A percentile compares a stretch with the other conserved stretches of the same genome.
These are phyloP conservation scores for Chalciporus chontae DNA, from an alignment of 768 basidiomycete genomes.

Conservation along the genomic window DNA sequence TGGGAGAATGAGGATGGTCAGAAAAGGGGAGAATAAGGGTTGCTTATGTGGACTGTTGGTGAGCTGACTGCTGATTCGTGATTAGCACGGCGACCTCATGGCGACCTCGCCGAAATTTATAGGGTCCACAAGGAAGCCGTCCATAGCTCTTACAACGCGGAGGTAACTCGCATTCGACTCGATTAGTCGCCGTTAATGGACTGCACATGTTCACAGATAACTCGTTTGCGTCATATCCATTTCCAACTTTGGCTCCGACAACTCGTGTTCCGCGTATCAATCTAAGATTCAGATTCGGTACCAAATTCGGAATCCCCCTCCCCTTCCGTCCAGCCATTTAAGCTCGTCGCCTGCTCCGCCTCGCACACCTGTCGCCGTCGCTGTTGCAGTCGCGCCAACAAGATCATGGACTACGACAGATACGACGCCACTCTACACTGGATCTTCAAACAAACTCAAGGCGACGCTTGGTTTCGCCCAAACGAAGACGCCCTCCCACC, in stretches of 20 bases:
- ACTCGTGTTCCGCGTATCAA: neutral
- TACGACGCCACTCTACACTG: conserved; percentile 30
- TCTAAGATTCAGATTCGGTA: neutral
- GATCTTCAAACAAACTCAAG: conserved; percentile 34
- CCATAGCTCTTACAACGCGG: conserved; percentile 9
- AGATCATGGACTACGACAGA: conserved; percentile 32
- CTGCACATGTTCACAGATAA: neutral
- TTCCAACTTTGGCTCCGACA: neutral
- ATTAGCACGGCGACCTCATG: conserved; percentile 3
- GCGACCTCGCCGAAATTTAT: conserved; percentile 1
- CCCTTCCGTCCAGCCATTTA: neutral
- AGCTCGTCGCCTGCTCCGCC: neutral
- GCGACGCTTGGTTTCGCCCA: conserved; percentile 54
- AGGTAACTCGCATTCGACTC: conserved; percentile 1
- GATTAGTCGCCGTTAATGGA: conserved; percentile 2
- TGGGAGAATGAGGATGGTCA: neutral
- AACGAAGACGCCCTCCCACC: conserved; percentile 44
- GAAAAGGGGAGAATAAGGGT: conserved; percentile 9
- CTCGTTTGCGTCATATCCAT: neutral
- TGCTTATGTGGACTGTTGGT: conserved; percentile 5
- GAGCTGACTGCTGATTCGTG: neutral
- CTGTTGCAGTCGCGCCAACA: conserved; percentile 3
- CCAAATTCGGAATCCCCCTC: neutral
- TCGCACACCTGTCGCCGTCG: neutral
- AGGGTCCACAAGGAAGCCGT: neutral